Evolutionary conservation across 192 early-diverging fungal genomes (phyloP), one percentile per base, ranked within the genome.

Genomic region (Chytriomyces hyalinus): DNA sequence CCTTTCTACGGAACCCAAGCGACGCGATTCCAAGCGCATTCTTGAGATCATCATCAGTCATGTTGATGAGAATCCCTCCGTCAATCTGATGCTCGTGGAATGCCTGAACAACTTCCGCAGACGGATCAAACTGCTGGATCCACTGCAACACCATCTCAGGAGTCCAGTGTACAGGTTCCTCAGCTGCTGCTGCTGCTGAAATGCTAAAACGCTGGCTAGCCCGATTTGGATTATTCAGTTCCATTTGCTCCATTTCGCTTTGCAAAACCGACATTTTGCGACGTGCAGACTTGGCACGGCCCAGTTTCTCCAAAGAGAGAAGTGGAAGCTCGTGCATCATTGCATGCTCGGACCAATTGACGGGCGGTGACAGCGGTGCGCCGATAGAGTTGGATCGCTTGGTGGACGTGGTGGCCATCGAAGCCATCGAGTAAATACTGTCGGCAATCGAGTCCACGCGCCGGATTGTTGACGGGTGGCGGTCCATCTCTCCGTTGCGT

Each of bases 1-100:
- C 20, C 70, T 71, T 71, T 8, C 70, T 17, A 17, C 70, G 70
- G 50, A 71, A 26, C 9, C 70, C 70, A 4, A 71, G 59, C 10
- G 11, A 11, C 24, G 10, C 11, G 24, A 71, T 36, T 8, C 51
- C 50, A 59, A 71, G 70, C 28, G n/a, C 70, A 51, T 51, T 43
- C 26, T 59, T 51, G 22, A 71, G n/a, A 44, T 71, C 70, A 20
- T 71, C 70, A 15, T 11, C 26, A 4, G n/a, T 71, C 50, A 71
- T 22, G 59, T 22, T 20, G 17, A 71, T 9, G 9, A 71, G 43
- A 17, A 71, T 28, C n/a, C 50, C 24, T 26, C 70, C 70, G 15
- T 71, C 51, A 51, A 71, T 59, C 59, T n/a, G 24, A 36, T 71
- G 50, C 22, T 71, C 70, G 5, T n/a, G 8, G 43, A 71, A 74